Conservation (phyloP, 192 early-diverging fungal genomes). For the Backusella circina region DNA sequence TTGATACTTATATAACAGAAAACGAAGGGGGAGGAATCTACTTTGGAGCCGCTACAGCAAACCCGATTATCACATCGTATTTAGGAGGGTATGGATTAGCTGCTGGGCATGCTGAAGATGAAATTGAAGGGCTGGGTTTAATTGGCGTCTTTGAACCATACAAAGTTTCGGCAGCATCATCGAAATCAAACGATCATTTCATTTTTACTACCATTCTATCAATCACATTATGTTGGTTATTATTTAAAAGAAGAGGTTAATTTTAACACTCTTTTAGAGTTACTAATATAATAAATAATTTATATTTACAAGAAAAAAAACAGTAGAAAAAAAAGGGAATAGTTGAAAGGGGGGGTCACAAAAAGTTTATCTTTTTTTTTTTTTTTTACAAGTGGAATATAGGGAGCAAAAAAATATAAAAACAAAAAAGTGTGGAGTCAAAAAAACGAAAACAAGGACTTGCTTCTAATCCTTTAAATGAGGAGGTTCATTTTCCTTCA, state of each 20-base stretch:
- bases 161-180: not conserved
- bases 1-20: not conserved
- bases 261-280: not conserved
- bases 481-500: not conserved
- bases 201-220: not conserved
- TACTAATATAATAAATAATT: not conserved
- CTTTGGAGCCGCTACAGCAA: not conserved
- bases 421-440: not conserved
- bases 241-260: not conserved
- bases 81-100: conserved; percentile 1
- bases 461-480: not conserved
- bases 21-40: not conserved
- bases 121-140: not conserved
- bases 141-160: not conserved
- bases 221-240: not conserved
- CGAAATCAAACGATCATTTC: not conserved
- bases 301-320: not conserved
- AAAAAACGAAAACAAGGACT: not conserved
- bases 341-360: not conserved
- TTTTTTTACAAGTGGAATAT: not conserved
- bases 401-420: not conserved
- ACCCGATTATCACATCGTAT: not conserved
- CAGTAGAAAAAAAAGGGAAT: not conserved
- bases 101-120: not conserved
- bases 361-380: not conserved